These are phyloP conservation scores for Rhododendron williamsianum DNA, from an alignment of 148 eudicot species.

Conservation along the genomic window DNA sequence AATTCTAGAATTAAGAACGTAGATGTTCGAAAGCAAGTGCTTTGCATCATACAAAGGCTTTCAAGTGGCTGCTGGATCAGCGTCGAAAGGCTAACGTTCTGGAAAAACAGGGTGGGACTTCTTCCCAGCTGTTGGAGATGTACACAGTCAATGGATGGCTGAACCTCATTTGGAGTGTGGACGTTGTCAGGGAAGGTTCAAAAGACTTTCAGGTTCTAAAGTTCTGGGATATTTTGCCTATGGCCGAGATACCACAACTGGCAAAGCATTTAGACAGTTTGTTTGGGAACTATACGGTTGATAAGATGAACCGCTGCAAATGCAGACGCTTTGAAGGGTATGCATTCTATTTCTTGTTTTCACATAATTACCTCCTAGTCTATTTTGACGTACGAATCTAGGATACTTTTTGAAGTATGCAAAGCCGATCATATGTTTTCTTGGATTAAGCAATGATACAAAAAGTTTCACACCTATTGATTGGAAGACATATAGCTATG, in stretches of 20 bases:
- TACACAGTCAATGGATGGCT: neutral
- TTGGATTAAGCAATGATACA: neutral
- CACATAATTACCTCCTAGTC: too few relatives aligned
- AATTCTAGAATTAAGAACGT: neutral
- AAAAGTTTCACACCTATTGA: neutral
- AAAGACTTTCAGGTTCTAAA: constrained; percentile 27
- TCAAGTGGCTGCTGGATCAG: neutral
- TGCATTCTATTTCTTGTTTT: neutral
- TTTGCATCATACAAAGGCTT: neutral
- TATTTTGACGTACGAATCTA: too few relatives aligned
- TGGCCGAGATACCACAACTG: constrained; percentile 14
- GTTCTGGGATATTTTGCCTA: constrained; percentile 30
- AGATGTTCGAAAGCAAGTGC: neutral
- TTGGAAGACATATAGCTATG: neutral
- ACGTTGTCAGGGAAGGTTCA: constrained; percentile 18
- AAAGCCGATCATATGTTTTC: neutral
- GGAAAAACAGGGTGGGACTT: neutral
- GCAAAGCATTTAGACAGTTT: constrained; percentile 12
- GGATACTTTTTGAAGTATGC: neutral
- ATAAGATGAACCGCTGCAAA: constrained; percentile 22
- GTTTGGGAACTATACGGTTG: constrained; percentile 22
- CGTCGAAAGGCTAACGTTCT: neutral
- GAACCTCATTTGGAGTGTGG: constrained; percentile 14
- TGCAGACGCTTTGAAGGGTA: constrained; percentile 2
- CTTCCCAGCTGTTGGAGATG: neutral